Base-by-base conservation (phyloP, 1,139 yeast species). In the Yamadazyma conglobata region DNA sequence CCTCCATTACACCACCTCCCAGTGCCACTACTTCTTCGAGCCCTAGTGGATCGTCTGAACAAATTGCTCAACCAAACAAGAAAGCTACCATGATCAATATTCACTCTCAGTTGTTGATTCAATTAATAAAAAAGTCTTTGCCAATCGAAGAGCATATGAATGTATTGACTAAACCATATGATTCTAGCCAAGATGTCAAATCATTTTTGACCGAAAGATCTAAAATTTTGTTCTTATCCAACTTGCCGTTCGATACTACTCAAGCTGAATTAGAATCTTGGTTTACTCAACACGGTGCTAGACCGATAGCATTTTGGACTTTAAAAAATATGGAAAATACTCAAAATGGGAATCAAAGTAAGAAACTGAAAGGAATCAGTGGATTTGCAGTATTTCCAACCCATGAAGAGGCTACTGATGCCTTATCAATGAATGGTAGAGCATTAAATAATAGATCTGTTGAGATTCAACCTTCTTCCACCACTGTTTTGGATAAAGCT, bases 241-340 rank as follows among this genome's bases (percentile, higher is more conserved):
- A 86, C 52, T 61, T 89, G 42, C 89, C 96, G 2, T 65, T 66
- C 23, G 96, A 88, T 47, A 85, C 93, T 4, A 88, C 96, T 1
- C 96, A 88, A 55, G 73, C 88, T 23, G 96, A 89, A 54, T 64
- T 89, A 30, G 96, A 89, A 59, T 72, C 82, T 23, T 89, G 96
- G 96, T 87, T 87, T 50, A 77, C 88, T 4, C 94, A 84, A 50
- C 80, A 73, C 50, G 95, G 95, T 2, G 83, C 87, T 3, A 70
- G 91, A 28, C 95, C 96, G 1, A 71, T 85, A 29, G 93, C 95
- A 6, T 85, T 87, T 51, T 87, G 96, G 96, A 79, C 93, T 1
- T 65, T 88, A 33, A 80, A 81, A 48, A 66, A 70, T 10, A 70
- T 77, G 21, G 82, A 78, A 23, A 34, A 31, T 10, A 23, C 22